These are phyloP conservation scores for Fusarium anguioides DNA, from an alignment of 2,329 filamentous ascomycete species.

Conservation along the genomic window DNA sequence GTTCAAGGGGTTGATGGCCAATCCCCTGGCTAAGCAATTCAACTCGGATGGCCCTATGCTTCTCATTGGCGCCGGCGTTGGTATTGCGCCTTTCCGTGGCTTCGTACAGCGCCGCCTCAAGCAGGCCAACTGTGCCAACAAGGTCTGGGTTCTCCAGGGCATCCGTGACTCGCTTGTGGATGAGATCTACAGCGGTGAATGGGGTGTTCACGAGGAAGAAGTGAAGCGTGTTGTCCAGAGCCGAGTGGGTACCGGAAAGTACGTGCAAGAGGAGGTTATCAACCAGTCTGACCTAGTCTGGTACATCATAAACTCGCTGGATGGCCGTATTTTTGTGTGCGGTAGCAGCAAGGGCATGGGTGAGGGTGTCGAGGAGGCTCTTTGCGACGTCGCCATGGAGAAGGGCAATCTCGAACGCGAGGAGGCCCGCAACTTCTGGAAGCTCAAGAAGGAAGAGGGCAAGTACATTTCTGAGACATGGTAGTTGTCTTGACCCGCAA, in stretches of 20 bases:
- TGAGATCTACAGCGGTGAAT: constrained; percentile 96
- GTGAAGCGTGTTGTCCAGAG: constrained; percentile 85
- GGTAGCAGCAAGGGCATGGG: constrained; percentile 97
- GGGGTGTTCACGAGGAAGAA: constrained; percentile 91
- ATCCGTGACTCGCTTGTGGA: constrained; percentile 94
- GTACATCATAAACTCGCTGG: constrained; percentile 97
- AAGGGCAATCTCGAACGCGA: constrained; percentile 88
- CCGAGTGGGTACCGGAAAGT: constrained; percentile 81
- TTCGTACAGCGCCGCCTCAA: constrained; percentile 95
- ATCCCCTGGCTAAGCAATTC: constrained; percentile 92
- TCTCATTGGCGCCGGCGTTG: constrained; percentile 94
- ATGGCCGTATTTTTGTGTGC: constrained; percentile 96
- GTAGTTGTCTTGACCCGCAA: constrained; percentile 50
- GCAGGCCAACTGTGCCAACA: constrained; percentile 96
- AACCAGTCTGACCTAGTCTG: constrained; percentile 96
- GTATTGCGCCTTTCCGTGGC: constrained; percentile 95
- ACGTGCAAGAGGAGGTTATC: constrained; percentile 95
- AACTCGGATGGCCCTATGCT: constrained; percentile 96
- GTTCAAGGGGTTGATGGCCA: constrained; percentile 98
- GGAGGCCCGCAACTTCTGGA: constrained; percentile 89
- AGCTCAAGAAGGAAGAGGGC: constrained; percentile 88
- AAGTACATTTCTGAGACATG: constrained; percentile 93
- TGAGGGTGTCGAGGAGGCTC: constrained; percentile 88
- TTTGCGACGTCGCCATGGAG: constrained; percentile 90
- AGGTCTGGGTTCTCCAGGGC: constrained; percentile 96